Evolutionary conservation across 805 yeast genomes (phyloP), one percentile per base, ranked within the genome.

Genomic region (Cyberlindnera nakhonratchasimensis): DNA sequence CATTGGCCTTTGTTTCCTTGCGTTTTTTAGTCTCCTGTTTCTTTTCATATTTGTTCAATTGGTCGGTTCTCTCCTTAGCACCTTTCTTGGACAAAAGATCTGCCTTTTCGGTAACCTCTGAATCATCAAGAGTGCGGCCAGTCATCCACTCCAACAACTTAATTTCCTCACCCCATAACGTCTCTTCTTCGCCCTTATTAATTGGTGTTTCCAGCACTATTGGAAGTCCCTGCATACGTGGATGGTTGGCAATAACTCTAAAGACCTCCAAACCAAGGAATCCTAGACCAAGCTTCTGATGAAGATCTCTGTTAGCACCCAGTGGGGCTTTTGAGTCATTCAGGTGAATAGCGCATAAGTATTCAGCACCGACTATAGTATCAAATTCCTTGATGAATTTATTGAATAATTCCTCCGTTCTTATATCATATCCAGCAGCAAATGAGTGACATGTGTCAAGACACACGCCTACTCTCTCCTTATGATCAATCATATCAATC

Each of bases 311-410:
- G 54, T 87, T 87, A 19, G 96, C 89, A 2, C 83, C 93, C 32
- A 86, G 62, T 3, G 98, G 98, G 4, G 95, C 95, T 65, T 91
- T 90, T 7, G 98, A 91, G 60, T 93, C 99, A 59, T 93, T 93
- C 43, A 93, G 65, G 65, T 93, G 99, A 37, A 93, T 74, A 1
- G 95, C 90, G 19, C 80, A 65, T 35, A 93, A 66, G 59, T 85
- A 88, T 49, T 86, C 65, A 55, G 74, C 68, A 0, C 99, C 99
- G 16, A 93, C 71, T 7, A 73, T 69, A 6, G 70, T 61, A 56
- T 90, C 97, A 62, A 86, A 93, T 29, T 79, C 65, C 5, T 67
- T 61, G 95, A 96, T 85, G 61, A 93, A 90, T 33, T 65, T 64
- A 9, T 71, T 69, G 65, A 80, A 86, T 12, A 66, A 59, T 23